A percentile compares a stretch with the other conserved stretches of the same genome.
Evolutionary conservation across 768 basidiomycete species (phyloP).

Genomic region (Amanita muscaria): DNA sequence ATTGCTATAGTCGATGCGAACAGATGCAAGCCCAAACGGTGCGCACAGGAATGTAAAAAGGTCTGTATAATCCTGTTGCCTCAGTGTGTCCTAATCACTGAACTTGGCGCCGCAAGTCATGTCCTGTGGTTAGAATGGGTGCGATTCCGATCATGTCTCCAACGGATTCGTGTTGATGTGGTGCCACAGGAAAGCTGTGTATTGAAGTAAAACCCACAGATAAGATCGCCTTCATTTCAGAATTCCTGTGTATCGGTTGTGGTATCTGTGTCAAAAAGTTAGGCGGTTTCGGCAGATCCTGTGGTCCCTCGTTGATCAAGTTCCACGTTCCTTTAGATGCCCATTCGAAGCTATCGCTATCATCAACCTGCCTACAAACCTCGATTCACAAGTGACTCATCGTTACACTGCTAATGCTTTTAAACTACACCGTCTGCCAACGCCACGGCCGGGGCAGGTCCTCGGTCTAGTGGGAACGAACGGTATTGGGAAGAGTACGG

Average conservation of each 20-base stretch:
- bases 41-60: conserved; percentile 98
- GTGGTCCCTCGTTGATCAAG: too few species aligned
- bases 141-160: conserved; percentile 14
- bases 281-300: too few species aligned
- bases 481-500: conserved; percentile 99
- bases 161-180: conserved; percentile 4
- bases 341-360: conserved; percentile 99
- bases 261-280: conserved; percentile 99
- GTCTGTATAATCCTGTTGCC: conserved; percentile 25
- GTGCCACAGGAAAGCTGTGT: conserved; percentile 77
- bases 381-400: conserved; percentile 94
- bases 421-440: conserved; percentile 96
- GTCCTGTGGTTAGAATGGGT: conserved; percentile 99
- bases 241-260: conserved; percentile 97
- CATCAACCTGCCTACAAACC: conserved; percentile 96
- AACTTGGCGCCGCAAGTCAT: conserved; percentile 41
- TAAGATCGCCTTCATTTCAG: conserved; percentile 98
- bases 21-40: conserved; percentile 93
- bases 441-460: conserved; percentile 94
- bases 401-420: conserved; percentile 98
- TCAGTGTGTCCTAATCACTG: not conserved
- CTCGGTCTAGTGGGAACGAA: conserved; percentile 98
- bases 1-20: conserved; percentile 92
- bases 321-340: too few species aligned
- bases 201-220: conserved; percentile 95